Evolutionary conservation across 1,284 basidiomycete genomes (phyloP), one percentile per base, ranked within the genome.

Genomic region (Cutaneotrichosporon sp.): DNA sequence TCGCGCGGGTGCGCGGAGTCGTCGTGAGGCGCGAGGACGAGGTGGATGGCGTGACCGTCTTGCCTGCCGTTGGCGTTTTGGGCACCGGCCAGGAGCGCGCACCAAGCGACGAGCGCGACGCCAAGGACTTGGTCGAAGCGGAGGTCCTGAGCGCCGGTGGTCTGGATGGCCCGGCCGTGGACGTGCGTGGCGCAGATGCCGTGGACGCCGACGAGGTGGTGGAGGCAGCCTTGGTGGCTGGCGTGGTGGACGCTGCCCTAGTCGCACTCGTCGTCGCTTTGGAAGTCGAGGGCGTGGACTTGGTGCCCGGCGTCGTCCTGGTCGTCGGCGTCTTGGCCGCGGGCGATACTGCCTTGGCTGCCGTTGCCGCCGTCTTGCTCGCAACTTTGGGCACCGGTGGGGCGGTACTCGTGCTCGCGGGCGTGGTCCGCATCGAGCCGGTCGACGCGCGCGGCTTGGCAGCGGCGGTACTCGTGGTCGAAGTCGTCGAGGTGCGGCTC

Each of bases 121-220:
- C 14, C 8, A 62, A 36, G 20, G 61, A 62, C 38, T 58, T 58
- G 34, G 56, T 20, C 16, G 56, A 58, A 6, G 53, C 36, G 4
- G 61, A 55, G 14, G 52, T 22, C 8, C 53, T 46, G 14, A 62
- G 52, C 2, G 25, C 24, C 14, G 47, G 47, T 9, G 47, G 24
- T 31, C 18, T 50, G 13, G 47, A n/a, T 14, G 46, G 20, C 4
- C 20, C 24, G 13, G 43, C n/a, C n/a, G 50, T 24, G 2, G 53
- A 29, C 7, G 45, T 43, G 16, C 52, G 33, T 4, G 29, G 29
- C 11, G 65, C 38, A 10, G 63, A 42, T 13, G 55, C 36, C 13
- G 57, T 54, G n/a, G 59, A 59, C 34, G 51, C 38, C 4, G 62
- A 55, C 2, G 66, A 58, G n/a, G 49, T 58, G 4, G 58, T 31